Evolutionary conservation across 495 filamentous ascomycete genomes (phyloP).

Genomic region (Podospora tetraspora): DNA sequence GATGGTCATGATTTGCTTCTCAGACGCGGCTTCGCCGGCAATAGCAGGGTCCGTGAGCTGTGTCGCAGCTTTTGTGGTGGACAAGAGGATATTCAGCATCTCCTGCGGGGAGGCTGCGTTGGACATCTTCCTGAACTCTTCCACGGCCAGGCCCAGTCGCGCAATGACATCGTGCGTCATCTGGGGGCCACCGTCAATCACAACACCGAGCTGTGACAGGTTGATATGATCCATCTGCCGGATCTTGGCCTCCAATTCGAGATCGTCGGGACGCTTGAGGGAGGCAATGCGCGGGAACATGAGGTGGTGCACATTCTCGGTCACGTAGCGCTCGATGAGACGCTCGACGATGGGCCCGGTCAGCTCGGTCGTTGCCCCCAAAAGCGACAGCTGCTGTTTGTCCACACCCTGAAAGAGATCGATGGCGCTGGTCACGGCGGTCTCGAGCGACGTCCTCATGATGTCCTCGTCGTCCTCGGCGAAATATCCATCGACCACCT

Average conservation of each 20-base stretch:
- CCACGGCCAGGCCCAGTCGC: slow-evolving; percentile 70
- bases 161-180: slow-evolving; percentile 68
- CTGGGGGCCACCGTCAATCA: slow-evolving; percentile 63
- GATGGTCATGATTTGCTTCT: slow-evolving; percentile 63
- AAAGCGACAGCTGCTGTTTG: slow-evolving; percentile 85
- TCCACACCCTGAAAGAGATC: slow-evolving; percentile 95
- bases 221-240: slow-evolving; percentile 90
- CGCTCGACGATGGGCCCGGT: slow-evolving; percentile 89
- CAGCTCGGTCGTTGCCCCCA: slow-evolving; percentile 88
- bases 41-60: slow-evolving; percentile 44
- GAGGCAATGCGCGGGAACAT: slow-evolving; percentile 75
- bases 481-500: slow-evolving; percentile 38
- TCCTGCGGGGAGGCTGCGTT: slow-evolving; percentile 84
- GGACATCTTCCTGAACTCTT: slow-evolving; percentile 83
- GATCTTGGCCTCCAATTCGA: slow-evolving; percentile 86
- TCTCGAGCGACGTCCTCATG: slow-evolving; percentile 82
- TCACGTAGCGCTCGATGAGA: slow-evolving; percentile 90
- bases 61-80: slow-evolving; percentile 82
- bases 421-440: slow-evolving; percentile 85
- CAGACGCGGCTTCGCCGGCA: slow-evolving; percentile 26
- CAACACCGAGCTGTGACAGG: slow-evolving; percentile 87
- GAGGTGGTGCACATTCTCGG: slow-evolving; percentile 86
- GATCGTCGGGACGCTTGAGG: slow-evolving; percentile 73
- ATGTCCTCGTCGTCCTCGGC: slow-evolving; percentile 73
- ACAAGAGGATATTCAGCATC: slow-evolving; percentile 83